Percentiles rank a stretch among this genome's conserved stretches.
phyloP scores from a whole-genome alignment of 345 rosid genomes.

The Camelina sativa region DNA sequence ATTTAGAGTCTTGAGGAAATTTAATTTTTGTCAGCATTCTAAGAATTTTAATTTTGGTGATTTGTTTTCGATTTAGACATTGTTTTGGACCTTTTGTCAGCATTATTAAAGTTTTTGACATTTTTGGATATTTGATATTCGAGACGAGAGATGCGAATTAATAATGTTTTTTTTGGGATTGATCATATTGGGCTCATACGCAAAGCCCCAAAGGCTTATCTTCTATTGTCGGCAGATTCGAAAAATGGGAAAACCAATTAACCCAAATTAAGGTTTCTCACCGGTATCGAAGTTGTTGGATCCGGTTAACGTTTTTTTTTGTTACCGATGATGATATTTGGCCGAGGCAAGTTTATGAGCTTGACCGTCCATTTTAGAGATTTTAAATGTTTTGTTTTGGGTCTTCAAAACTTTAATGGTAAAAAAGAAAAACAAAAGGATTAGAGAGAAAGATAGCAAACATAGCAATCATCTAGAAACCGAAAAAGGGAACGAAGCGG shows the following conservation, averaged over 20 bases:
- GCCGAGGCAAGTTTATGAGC: background rate
- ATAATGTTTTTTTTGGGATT: background rate
- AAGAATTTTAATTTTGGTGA: background rate
- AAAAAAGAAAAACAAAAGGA: too few relatives aligned
- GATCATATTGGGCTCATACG: background rate
- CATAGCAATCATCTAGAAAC: conserved; percentile 38
- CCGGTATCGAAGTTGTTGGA: background rate
- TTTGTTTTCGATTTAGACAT: background rate
- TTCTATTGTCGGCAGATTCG: background rate
- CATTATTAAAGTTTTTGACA: background rate
- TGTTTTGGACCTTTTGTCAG: background rate
- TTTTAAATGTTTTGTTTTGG: too few relatives aligned
- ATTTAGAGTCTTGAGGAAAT: background rate
- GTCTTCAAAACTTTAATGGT: too few relatives aligned
- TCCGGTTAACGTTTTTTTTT: conserved; percentile 1
- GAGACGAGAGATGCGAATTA: background rate
- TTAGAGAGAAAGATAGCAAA: conserved; percentile 8
- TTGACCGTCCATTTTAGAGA: too few relatives aligned
- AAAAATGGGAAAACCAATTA: background rate
- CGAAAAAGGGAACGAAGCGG: conserved; percentile 21
- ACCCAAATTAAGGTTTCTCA: background rate
- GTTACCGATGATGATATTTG: too few relatives aligned
- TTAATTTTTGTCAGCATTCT: background rate
- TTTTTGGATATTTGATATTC: background rate
- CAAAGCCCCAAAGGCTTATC: background rate